Percentiles rank a stretch among this genome's conserved stretches.
phyloP scores from a whole-genome alignment of 352 stramenopile species.

The Globisporangium paddicum region DNA sequence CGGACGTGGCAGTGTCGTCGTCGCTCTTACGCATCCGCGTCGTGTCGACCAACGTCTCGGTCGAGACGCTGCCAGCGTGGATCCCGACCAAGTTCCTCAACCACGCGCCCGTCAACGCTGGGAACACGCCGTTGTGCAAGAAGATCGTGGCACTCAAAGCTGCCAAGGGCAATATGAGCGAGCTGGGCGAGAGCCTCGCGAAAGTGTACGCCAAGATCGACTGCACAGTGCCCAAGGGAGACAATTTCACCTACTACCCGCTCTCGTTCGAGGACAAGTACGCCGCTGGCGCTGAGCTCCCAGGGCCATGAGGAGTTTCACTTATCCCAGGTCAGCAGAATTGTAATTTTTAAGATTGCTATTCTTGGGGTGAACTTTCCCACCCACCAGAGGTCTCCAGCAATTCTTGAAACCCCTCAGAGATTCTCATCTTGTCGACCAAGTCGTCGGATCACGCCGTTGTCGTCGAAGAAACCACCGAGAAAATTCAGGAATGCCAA shows the following conservation, averaged over 20 bases:
- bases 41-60: background rate
- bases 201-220: slow-evolving; percentile 3
- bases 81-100: background rate
- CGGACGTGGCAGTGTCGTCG: background rate
- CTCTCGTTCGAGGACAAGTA: slow-evolving; percentile 6
- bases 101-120: background rate
- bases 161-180: background rate
- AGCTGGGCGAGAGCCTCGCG: background rate
- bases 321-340: too few relatives aligned
- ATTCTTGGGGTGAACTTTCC: too few relatives aligned
- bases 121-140: background rate
- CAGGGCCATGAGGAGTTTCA: too few relatives aligned
- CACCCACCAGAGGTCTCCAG: too few relatives aligned
- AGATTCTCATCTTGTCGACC: too few relatives aligned
- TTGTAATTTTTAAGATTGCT: too few relatives aligned
- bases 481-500: too few relatives aligned
- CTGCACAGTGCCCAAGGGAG: background rate
- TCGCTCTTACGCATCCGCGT: background rate
- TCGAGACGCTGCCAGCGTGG: slow-evolving; percentile 5
- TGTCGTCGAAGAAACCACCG: too few relatives aligned
- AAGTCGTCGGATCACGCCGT: too few relatives aligned
- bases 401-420: too few relatives aligned
- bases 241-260: slow-evolving; percentile 12
- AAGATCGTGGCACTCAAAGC: background rate
- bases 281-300: background rate